phyloP scores from a whole-genome alignment of 805 yeast species.

The Yarrowia sp. region DNA sequence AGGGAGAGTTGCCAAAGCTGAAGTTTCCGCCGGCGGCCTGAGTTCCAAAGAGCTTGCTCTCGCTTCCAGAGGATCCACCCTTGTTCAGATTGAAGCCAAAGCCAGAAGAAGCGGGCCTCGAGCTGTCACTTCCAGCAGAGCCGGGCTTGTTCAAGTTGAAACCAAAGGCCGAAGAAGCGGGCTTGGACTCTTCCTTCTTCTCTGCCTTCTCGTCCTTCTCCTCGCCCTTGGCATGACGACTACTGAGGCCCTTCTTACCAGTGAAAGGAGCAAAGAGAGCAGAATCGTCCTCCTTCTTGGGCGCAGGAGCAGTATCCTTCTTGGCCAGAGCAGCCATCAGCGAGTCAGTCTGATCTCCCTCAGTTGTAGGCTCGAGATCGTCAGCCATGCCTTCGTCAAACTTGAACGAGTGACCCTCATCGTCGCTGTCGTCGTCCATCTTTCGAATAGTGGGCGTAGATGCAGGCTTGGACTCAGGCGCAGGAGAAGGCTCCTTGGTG shows the following conservation, averaged over 20 bases:
- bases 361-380: constrained; percentile 18
- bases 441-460: neutral
- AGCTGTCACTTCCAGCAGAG: neutral
- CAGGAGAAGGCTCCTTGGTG: neutral
- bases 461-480: neutral
- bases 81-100: too few relatives aligned
- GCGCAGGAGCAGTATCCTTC: neutral
- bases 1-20: neutral
- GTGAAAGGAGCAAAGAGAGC: neutral
- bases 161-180: neutral
- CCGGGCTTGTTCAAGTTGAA: neutral
- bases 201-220: neutral
- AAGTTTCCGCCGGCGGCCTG: neutral
- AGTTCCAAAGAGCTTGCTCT: too few relatives aligned
- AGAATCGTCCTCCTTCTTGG: neutral
- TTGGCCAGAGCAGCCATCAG: neutral
- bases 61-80: too few relatives aligned
- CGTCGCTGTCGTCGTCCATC: constrained; percentile 14
- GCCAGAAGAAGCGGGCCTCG: too few relatives aligned
- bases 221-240: constrained; percentile 21
- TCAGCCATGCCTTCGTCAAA: constrained; percentile 18
- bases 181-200: neutral
- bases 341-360: neutral
- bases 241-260: constrained; percentile 7
- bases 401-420: constrained; percentile 2